These are phyloP conservation scores for Moniliophthora roreri DNA, from an alignment of 1,284 basidiomycete species.

Conservation along the genomic window DNA sequence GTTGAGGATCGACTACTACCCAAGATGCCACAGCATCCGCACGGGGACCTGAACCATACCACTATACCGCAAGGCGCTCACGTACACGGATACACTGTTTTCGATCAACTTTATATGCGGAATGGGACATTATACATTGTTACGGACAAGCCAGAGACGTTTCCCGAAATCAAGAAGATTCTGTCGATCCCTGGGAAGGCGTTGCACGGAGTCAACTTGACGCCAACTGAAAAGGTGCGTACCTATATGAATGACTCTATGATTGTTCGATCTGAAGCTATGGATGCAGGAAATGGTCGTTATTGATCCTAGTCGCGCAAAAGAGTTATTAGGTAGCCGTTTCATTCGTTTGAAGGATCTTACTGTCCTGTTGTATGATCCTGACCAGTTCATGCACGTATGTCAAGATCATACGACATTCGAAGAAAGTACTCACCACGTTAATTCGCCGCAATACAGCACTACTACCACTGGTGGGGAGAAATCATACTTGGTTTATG, in stretches of 20 bases:
- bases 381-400: slow-evolving; percentile 35
- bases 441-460: slow-evolving; percentile 30
- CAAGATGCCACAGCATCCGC: too few species aligned
- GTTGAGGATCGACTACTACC: too few species aligned
- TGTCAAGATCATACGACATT: slow-evolving; percentile 8
- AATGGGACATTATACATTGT: slow-evolving; percentile 28
- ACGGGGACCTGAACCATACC: too few species aligned
- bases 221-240: slow-evolving; percentile 25
- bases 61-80: slow-evolving; percentile 19
- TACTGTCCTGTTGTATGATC: slow-evolving; percentile 35
- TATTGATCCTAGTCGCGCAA: slow-evolving; percentile 27
- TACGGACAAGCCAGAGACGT: slow-evolving; percentile 17
- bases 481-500: slow-evolving; percentile 40
- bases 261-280: neutral
- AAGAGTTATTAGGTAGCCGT: slow-evolving; percentile 26
- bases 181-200: slow-evolving; percentile 15
- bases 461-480: slow-evolving; percentile 46
- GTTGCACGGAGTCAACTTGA: slow-evolving; percentile 18
- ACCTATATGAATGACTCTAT: neutral
- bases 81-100: slow-evolving; percentile 23
- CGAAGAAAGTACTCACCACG: neutral
- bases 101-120: slow-evolving; percentile 26
- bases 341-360: slow-evolving; percentile 28
- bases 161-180: slow-evolving; percentile 20
- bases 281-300: slow-evolving; percentile 31